phyloP scores from a whole-genome alignment of 371 early-diverging fungal genomes.

The Mucor sp. region DNA sequence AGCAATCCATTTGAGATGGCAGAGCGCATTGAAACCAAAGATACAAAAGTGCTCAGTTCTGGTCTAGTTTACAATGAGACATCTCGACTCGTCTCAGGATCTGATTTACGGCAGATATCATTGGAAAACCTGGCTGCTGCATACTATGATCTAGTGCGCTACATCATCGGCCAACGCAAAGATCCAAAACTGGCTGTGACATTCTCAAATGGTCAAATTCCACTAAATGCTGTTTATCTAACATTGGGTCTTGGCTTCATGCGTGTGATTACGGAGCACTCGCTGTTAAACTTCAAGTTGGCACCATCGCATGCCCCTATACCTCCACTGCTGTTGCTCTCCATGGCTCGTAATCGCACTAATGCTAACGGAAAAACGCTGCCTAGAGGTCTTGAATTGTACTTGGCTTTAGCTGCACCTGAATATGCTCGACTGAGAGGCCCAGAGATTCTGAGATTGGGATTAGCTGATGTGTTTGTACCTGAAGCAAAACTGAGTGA shows the following conservation, averaged over 20 bases:
- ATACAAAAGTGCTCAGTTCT: constrained; percentile 25
- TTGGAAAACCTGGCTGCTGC: constrained; percentile 15
- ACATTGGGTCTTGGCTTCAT: constrained; percentile 34
- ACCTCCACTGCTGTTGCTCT: constrained; percentile 35
- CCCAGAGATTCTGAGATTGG: constrained; percentile 53
- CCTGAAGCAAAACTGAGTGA: constrained; percentile 52
- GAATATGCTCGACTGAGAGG: constrained; percentile 48
- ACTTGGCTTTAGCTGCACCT: constrained; percentile 52
- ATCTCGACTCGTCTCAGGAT: constrained; percentile 8
- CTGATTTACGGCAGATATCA: constrained; percentile 13
- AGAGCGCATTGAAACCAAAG: constrained; percentile 24
- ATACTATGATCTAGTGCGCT: constrained; percentile 19
- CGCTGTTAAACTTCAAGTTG: constrained; percentile 33
- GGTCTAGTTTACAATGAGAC: constrained; percentile 43
- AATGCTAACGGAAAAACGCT: constrained; percentile 16
- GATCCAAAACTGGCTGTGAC: constrained; percentile 35
- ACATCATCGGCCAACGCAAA: constrained; percentile 1
- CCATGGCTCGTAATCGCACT: constrained; percentile 25
- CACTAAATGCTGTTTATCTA: constrained; percentile 42
- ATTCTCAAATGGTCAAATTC: constrained; percentile 49
- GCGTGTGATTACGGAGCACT: constrained; percentile 55
- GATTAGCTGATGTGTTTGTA: constrained; percentile 57
- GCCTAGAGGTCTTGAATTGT: constrained; percentile 43
- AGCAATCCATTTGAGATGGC: neutral
- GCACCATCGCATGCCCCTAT: constrained; percentile 37